Conservation (phyloP, 2,329 filamentous ascomycete genomes). For the Aureobasidium sp. region DNA sequence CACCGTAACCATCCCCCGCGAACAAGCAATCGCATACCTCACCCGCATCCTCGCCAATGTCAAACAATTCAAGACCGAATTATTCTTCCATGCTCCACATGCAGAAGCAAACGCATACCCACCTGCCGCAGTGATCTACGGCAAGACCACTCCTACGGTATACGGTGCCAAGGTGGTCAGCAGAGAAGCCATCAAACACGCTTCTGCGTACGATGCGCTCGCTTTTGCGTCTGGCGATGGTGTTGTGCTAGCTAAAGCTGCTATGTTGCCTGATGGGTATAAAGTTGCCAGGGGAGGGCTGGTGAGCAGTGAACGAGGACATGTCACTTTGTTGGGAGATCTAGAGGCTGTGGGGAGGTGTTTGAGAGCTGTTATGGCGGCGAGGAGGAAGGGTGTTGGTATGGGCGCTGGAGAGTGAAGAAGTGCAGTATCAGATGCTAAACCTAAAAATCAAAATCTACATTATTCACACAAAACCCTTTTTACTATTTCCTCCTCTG, state of each 20-base stretch:
- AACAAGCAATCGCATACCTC: slow-evolving; percentile 60
- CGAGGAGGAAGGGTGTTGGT: slow-evolving; percentile 65
- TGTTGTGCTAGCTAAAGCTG: slow-evolving; percentile 75
- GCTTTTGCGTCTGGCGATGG: slow-evolving; percentile 83
- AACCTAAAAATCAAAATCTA: too few species aligned
- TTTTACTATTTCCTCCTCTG: too few species aligned
- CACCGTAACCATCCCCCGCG: slow-evolving; percentile 45
- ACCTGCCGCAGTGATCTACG: slow-evolving; percentile 74
- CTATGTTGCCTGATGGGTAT: slow-evolving; percentile 79
- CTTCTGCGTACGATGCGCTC: slow-evolving; percentile 77
- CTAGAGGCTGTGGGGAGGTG: slow-evolving; percentile 70
- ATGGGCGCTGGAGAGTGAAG: too few species aligned
- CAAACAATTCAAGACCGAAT: slow-evolving; percentile 66
- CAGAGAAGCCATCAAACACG: slow-evolving; percentile 63
- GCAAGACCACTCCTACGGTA: slow-evolving; percentile 78
- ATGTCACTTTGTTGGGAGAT: slow-evolving; percentile 81
- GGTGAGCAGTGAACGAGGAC: slow-evolving; percentile 72
- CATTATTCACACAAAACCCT: too few species aligned
- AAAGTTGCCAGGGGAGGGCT: slow-evolving; percentile 62
- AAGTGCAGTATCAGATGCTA: too few species aligned
- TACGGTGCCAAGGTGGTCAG: slow-evolving; percentile 68
- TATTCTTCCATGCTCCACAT: slow-evolving; percentile 53
- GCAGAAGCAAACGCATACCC: slow-evolving; percentile 66
- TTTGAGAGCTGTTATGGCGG: slow-evolving; percentile 58
- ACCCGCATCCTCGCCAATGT: slow-evolving; percentile 62